Conservation (phyloP, 2,329 filamentous ascomycete genomes). For the Pseudopithomyces maydicus region DNA sequence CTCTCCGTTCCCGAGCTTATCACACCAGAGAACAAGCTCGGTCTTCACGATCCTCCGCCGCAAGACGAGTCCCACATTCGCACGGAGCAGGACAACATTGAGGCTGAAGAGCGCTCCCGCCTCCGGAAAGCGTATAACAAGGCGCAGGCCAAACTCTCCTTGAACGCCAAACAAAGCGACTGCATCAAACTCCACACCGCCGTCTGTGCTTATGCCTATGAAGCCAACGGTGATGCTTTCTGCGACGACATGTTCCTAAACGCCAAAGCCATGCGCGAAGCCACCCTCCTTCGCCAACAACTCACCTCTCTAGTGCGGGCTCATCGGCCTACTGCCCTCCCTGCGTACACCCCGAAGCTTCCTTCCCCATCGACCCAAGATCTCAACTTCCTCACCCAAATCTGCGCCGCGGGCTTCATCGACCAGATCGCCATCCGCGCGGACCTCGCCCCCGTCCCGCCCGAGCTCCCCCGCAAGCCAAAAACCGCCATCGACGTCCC, state of each 20-base stretch:
- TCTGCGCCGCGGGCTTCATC: slow-evolving; percentile 89
- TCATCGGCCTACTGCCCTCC: slow-evolving; percentile 63
- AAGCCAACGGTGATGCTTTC: slow-evolving; percentile 65
- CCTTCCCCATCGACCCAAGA: slow-evolving; percentile 66
- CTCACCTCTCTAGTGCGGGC: slow-evolving; percentile 79
- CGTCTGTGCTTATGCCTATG: slow-evolving; percentile 74
- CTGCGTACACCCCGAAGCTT: slow-evolving; percentile 55
- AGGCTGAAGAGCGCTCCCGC: slow-evolving; percentile 71
- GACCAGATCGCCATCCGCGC: slow-evolving; percentile 93
- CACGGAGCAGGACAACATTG: slow-evolving; percentile 69
- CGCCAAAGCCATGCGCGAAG: slow-evolving; percentile 84
- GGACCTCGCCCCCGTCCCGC: slow-evolving; percentile 76
- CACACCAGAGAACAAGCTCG: slow-evolving; percentile 77
- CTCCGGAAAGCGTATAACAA: slow-evolving; percentile 69
- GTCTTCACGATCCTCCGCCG: slow-evolving; percentile 59
- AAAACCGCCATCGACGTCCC: slow-evolving; percentile 89
- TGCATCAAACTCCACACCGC: slow-evolving; percentile 89
- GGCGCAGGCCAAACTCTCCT: slow-evolving; percentile 76
- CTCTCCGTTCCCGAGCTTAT: slow-evolving; percentile 89
- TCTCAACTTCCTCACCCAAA: slow-evolving; percentile 82
- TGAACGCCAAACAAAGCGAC: slow-evolving; percentile 79
- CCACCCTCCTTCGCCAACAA: slow-evolving; percentile 79
- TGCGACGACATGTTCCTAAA: slow-evolving; percentile 85
- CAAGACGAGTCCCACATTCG: slow-evolving; percentile 54
- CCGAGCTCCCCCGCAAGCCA: slow-evolving; percentile 63